Base-by-base conservation (phyloP, 768 basidiomycete species). In the Tricholoma matsutake region DNA sequence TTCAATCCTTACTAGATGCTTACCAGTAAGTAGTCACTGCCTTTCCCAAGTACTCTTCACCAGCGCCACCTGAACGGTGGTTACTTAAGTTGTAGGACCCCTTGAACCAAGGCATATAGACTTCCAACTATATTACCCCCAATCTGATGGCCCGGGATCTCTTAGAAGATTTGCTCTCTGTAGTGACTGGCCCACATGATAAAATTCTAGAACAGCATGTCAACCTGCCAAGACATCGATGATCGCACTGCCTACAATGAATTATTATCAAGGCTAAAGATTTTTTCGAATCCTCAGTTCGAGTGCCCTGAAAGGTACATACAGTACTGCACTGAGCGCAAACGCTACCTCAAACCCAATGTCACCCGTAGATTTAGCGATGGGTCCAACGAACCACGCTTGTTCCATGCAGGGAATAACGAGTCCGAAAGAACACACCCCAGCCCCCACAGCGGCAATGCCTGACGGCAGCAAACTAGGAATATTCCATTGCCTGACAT, bases 311-410 rank as follows among this genome's bases (percentile, higher is more conserved):
- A 90, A 76, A 1, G 82, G 83, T 4, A 85, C 16, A 68, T 91
- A 91, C 39, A 86, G 71, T 9, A 89, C 35, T 9, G 68, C 77
- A 6, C 84, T 80, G 2, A 82, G 69, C 1, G 73, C 77, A 65
- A 91, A 86, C 2, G 88, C 87, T 25, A 90, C 71, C 71, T 91
- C 89, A 63, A 93, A 91, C n/a, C 89, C 91, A 59, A 94, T 86
- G 73, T 94, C 92, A 1, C 92, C 92, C 16, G 89, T 80, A 7
- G 63, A 76, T 63, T 75, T 68, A 9, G 86, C 92, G 49, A 93
- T 86, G 6, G 91, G 91, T 1, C 92, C 92, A 0, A 79, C 76
- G 66, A 84, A 93, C 89, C 88, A 93, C 28, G 82, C 83, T 71
- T 93, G 89, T 62, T 83, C 73, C 86, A 93, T 93, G 57, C 79